Base-by-base conservation (phyloP, 2,329 filamentous ascomycete genomes). In the Cytospora piceicola region DNA sequence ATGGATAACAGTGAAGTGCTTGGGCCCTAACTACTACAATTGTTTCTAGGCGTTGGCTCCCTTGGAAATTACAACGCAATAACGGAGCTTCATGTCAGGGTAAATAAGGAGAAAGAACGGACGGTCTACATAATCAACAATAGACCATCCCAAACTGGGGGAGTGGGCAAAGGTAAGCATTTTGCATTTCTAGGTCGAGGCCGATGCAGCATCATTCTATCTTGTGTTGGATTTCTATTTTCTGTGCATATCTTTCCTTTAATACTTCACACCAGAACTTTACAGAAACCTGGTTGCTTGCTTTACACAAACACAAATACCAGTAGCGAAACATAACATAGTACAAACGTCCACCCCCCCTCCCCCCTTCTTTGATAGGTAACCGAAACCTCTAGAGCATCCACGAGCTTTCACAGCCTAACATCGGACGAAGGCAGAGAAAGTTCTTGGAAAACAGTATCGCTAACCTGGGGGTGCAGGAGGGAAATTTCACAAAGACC, bases 301-400 rank as follows among this genome's bases (percentile, higher is more conserved):
- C 46, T 11, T 49, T 49, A 49, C 46, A 49, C 46, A 49, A 49
- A 49, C 46, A 49, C 46, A 49, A 24, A 49, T 49, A 49, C 11
- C 9, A n/a, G 15, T 22, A 49, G 46, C 46, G 46, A 49, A 49
- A 49, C 46, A 49, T 49, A n/a, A 49, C 22, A 24, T 49, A 49
- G 17, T 9, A 49, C n/a, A 49, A 49, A 49, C n/a, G 12, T 14
- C 34, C 34, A 9, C 22, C 11, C n/a, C n/a, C n/a, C n/a, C n/a
- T n/a, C n/a, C n/a, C n/a, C n/a, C n/a, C 42, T 17, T 20, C 42
- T 5, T 22, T 46, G 17, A 49, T 9, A 49, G n/a, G 46, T 49
- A 49, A 49, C n/a, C 46, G 46, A 49, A 24, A 22, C 46, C 46
- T 49, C 34, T 12, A 36, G 34, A 14, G 14, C 34, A 14, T 22